Base-by-base conservation (phyloP, 768 basidiomycete species). In the Macrolepiota albuminosa region DNA sequence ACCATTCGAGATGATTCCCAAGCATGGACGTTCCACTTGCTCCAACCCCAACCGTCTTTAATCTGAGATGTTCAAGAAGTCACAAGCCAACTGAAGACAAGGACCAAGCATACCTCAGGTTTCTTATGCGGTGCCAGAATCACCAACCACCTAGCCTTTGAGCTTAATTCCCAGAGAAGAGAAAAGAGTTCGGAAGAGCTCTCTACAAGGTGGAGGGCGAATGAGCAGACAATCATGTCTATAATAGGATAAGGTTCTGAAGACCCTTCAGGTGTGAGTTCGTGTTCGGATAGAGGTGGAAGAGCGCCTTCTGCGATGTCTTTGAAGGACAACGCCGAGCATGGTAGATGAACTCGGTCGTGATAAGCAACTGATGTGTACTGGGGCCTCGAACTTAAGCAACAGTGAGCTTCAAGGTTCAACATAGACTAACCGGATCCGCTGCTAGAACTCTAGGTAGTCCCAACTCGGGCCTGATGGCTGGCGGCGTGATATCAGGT, bases 41-140 rank as follows among this genome's bases (percentile, higher is more conserved):
- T 66, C 85, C 85, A 88, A 26, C 85, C 84, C 85, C 85, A 87
- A 0, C 83, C 83, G 8, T 79, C 76, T 72, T 86, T 86, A 63
- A 88, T 82, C 86, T 87, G 43, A 9, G 16, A 45, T 31, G 14
- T 10, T 49, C 43, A 18, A 54, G 36, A 8, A n/a, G 18, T 34
- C 13, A 13, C 11, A 14, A 33, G 16, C 11, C 11, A 60, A 10
- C 1, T 21, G 33, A 21, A 36, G 18, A 33, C 13, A 42, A 39
- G 59, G n/a, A 45, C 56, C 45, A 37, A 16, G 58, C 67, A 43
- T 63, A 87, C 88, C 71, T 88, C 87, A 21, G 89, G 89, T 63
- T 84, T 88, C 71, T 91, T 91, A 70, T 90, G 88, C 24, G 88
- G 88, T 2, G 86, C 86, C 37, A 89, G 72, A 6, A 91, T 78